phyloP scores from a whole-genome alignment of 1,139 yeast species.

The Diutina scorzettiae region DNA sequence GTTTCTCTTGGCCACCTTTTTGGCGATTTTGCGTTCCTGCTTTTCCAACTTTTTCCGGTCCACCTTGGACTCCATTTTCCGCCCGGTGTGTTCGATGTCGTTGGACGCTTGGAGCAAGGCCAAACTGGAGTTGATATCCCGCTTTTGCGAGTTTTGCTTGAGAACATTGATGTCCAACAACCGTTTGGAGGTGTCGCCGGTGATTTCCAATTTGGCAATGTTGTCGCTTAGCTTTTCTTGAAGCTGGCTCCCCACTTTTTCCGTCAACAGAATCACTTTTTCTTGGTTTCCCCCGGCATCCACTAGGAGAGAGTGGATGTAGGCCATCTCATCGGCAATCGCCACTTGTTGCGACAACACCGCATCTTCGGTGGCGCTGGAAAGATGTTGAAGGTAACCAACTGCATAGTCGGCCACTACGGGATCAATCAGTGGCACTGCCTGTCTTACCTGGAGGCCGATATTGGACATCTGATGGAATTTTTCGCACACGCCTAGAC shows the following conservation, averaged over 20 bases:
- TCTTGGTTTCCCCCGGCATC: constrained; percentile 73
- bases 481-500: constrained; percentile 4
- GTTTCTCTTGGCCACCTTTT: constrained; percentile 89
- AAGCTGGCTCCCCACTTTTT: constrained; percentile 35
- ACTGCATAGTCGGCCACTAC: constrained; percentile 88
- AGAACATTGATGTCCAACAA: constrained; percentile 58
- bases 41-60: constrained; percentile 94
- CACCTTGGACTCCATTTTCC: constrained; percentile 86
- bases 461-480: constrained; percentile 33
- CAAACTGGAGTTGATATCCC: constrained; percentile 62
- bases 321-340: constrained; percentile 52
- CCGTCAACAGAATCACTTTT: constrained; percentile 38
- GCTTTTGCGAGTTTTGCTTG: constrained; percentile 44
- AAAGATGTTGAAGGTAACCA: constrained; percentile 76
- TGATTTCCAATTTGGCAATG: constrained; percentile 52
- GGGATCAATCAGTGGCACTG: constrained; percentile 77
- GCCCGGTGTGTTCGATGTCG: constrained; percentile 84
- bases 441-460: constrained; percentile 70
- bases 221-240: constrained; percentile 50
- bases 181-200: constrained; percentile 78
- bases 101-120: constrained; percentile 64
- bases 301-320: constrained; percentile 47
- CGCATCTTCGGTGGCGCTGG: constrained; percentile 66
- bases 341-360: constrained; percentile 67
- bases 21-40: constrained; percentile 94